Base-by-base conservation (phyloP, 1,284 basidiomycete genomes). In the Sanguinoderma infundibulare region DNA sequence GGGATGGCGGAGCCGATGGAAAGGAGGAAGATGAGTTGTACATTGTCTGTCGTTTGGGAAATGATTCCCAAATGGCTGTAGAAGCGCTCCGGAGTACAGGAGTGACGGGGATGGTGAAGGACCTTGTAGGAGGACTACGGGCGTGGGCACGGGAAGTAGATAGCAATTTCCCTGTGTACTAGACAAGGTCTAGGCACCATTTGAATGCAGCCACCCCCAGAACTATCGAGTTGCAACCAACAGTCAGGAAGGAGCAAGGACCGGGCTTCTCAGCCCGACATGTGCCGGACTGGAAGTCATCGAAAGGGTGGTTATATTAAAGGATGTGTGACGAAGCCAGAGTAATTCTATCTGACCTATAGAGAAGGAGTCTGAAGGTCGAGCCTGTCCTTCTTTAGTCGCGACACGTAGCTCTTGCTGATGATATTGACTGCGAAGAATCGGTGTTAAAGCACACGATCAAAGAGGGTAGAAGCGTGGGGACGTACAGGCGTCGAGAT, bases 1-100 rank as follows among this genome's bases (percentile, higher is more conserved):
- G 30, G 15, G 3, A 42, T 32, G 22, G 10, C 28, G 9, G 24
- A 12, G 10, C 22, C 1, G 34, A 17, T 1, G 38, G 15, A 24
- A 46, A 53, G 8, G 36, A 2, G 3, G 47, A 52, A 44, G 62
- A 20, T 63, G 81, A 46, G 22, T 15, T 38, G 72, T 85, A 59
- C 82, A 79, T 98, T 26, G 75, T 98, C 36, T 98, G 96, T 75
- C 83, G 95, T 24, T 80, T 95, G 22, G 96, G 97, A 0, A 98
- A 98, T 72, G 97, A 98, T 74, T 98, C 95, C 0, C 91, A 95
- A 70, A 81, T 95, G 39, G 96, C 95, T 32, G 94, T 89, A 0
- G 80, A 86, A 20, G 87, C 87, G 1, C 71, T 97, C 35, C 79
- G 83, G 60, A 17, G 70, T 91, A 57, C 79, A 77, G 67, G 76